Conservation (phyloP, 2,329 filamentous ascomycete species). For the Epicoccum sorghinum region DNA sequence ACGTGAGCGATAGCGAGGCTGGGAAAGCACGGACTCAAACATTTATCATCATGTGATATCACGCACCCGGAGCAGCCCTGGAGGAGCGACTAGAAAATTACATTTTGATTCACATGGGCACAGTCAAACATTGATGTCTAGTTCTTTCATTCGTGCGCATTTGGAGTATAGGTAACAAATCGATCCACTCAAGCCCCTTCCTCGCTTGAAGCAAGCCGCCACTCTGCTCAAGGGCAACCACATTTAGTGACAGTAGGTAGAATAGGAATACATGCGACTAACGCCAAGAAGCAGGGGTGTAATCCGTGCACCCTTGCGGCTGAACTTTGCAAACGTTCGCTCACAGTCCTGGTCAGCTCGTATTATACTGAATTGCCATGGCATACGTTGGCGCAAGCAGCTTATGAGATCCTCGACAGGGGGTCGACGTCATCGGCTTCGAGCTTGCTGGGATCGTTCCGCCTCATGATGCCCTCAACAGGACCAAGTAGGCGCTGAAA, state of each 20-base stretch:
- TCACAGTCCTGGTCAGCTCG: background rate
- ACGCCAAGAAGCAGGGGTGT: slow-evolving; percentile 10
- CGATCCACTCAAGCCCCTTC: slow-evolving; percentile 25
- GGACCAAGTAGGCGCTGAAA: slow-evolving; percentile 93
- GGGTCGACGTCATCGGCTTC: slow-evolving; percentile 65
- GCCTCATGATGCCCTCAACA: slow-evolving; percentile 91
- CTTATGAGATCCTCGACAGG: slow-evolving; percentile 48
- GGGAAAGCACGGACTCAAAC: no score
- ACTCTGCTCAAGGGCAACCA: slow-evolving; percentile 27
- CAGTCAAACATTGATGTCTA: background rate
- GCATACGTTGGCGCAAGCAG: background rate
- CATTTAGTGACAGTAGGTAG: slow-evolving; percentile 49
- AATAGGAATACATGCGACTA: slow-evolving; percentile 44
- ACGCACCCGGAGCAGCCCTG: background rate
- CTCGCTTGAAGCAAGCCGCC: slow-evolving; percentile 18
- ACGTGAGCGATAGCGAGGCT: no score
- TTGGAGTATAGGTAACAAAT: slow-evolving; percentile 41
- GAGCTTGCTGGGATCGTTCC: slow-evolving; percentile 64
- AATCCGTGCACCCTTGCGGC: background rate
- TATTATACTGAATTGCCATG: slow-evolving; percentile 1
- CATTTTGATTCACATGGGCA: background rate
- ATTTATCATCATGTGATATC: background rate
- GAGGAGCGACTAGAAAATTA: background rate
- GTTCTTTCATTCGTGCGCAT: slow-evolving; percentile 28
- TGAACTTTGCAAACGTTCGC: slow-evolving; percentile 3